Conservation (phyloP, 805 yeast species). For the Starmerella riodocensis region DNA sequence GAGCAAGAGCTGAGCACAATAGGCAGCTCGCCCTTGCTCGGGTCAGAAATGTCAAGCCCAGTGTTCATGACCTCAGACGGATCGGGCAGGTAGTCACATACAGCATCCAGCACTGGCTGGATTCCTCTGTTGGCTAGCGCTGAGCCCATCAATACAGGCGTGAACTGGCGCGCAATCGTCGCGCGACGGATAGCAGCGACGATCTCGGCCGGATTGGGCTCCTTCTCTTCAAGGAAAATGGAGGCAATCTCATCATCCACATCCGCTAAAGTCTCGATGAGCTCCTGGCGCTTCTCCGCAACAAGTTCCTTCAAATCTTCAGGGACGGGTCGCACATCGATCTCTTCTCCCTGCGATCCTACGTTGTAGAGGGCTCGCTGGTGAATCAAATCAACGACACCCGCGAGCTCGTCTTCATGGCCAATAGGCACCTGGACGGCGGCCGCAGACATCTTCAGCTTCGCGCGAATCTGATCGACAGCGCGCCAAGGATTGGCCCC, state of each 20-base stretch:
- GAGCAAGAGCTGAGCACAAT: slow-evolving; percentile 63
- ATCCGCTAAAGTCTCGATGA: slow-evolving; percentile 92
- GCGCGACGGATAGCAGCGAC: slow-evolving; percentile 84
- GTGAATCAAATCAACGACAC: slow-evolving; percentile 84
- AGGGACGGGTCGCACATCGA: slow-evolving; percentile 58
- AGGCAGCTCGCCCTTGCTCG: slow-evolving; percentile 42
- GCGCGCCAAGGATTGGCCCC: slow-evolving; percentile 96
- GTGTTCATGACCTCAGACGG: slow-evolving; percentile 88
- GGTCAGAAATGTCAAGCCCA: slow-evolving; percentile 56
- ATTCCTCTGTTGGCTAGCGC: slow-evolving; percentile 94
- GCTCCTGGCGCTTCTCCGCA: slow-evolving; percentile 72
- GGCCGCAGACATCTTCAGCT: slow-evolving; percentile 88
- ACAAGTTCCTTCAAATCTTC: slow-evolving; percentile 67
- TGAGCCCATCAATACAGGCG: slow-evolving; percentile 99
- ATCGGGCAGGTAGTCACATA: slow-evolving; percentile 87
- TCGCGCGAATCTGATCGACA: slow-evolving; percentile 75
- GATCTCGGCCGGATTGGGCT: slow-evolving; percentile 73
- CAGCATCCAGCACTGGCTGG: slow-evolving; percentile 91
- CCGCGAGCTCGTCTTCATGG: slow-evolving; percentile 67
- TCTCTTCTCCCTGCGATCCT: slow-evolving; percentile 63
- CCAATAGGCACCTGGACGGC: slow-evolving; percentile 98
- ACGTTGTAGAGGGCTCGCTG: slow-evolving; percentile 79
- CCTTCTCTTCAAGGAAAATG: slow-evolving; percentile 75
- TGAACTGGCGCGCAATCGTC: slow-evolving; percentile 87
- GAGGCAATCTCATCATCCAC: slow-evolving; percentile 97